A percentile compares a stretch with the other conserved stretches of the same genome.
phyloP scores from a whole-genome alignment of 1,139 yeast genomes.

The Geotrichum citri-aurantii region DNA sequence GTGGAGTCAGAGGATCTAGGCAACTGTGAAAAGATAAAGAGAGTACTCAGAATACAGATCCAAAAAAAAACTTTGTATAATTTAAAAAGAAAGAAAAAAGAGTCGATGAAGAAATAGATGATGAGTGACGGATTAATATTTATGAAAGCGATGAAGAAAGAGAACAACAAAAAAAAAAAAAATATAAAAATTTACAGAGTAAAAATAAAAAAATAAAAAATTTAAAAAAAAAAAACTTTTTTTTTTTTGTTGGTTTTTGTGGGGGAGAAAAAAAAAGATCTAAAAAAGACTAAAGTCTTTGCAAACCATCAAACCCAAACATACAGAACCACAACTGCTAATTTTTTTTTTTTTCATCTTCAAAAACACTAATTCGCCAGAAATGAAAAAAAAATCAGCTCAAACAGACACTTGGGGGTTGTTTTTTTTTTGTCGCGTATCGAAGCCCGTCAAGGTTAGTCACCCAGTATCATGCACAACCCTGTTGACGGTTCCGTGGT shows the following conservation, averaged over 20 bases:
- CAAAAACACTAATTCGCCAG: no score
- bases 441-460: no score
- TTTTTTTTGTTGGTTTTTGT: neutral
- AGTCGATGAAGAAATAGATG: neutral
- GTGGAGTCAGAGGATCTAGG: neutral
- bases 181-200: neutral
- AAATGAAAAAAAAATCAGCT: no score
- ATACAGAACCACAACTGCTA: neutral
- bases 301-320: neutral
- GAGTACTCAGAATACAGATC: neutral
- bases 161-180: neutral
- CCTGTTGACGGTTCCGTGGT: no score
- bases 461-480: no score
- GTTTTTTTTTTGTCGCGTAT: no score
- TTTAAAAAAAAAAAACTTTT: neutral
- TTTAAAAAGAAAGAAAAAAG: no score
- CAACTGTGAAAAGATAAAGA: neutral
- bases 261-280: neutral
- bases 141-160: neutral
- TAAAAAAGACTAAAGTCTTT: neutral
- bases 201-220: neutral
- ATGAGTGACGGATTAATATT: neutral
- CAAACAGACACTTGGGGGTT: no score
- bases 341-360: no score
- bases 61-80: no score